phyloP scores from a whole-genome alignment of 192 early-diverging fungal genomes.

The Obelidium mucronatum region DNA sequence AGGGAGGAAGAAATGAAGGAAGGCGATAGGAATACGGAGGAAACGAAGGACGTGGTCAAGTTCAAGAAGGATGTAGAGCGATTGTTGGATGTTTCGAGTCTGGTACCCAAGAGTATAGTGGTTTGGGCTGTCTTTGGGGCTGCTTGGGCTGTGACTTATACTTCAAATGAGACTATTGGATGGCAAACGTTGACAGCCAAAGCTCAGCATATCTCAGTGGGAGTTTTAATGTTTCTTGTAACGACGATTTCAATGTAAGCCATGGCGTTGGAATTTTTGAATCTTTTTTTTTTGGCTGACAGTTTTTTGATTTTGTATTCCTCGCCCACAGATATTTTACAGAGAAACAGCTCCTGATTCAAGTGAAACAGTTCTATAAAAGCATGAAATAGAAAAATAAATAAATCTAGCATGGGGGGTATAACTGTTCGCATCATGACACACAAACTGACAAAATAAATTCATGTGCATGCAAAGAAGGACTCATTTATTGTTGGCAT shows the following conservation, averaged over 20 bases:
- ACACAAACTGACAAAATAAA: too few relatives aligned
- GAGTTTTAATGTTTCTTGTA: constrained; percentile 49
- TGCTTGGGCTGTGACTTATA: constrained; percentile 59
- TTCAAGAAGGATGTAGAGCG: not conserved
- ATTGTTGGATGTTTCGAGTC: constrained; percentile 25
- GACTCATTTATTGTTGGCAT: too few relatives aligned
- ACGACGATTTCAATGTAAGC: constrained; percentile 58
- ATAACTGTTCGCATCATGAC: too few relatives aligned
- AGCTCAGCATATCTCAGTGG: constrained; percentile 61
- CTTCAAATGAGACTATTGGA: constrained; percentile 62
- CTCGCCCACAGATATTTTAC: constrained; percentile 26
- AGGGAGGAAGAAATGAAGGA: not conserved
- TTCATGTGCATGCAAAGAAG: too few relatives aligned
- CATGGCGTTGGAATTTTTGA: not conserved
- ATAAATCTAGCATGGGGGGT: too few relatives aligned
- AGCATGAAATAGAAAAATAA: constrained; percentile 33
- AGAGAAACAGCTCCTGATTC: constrained; percentile 30
- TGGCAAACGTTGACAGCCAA: constrained; percentile 61
- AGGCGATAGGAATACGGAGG: not conserved
- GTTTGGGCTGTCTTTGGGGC: constrained; percentile 56
- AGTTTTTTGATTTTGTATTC: too few relatives aligned
- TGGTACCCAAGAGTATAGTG: constrained; percentile 48
- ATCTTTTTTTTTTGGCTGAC: too few relatives aligned
- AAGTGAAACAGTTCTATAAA: constrained; percentile 33
- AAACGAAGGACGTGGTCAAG: not conserved